Evolutionary conservation across 2,329 filamentous ascomycete species (phyloP).

Genomic region (Mycosphaerella sp.): DNA sequence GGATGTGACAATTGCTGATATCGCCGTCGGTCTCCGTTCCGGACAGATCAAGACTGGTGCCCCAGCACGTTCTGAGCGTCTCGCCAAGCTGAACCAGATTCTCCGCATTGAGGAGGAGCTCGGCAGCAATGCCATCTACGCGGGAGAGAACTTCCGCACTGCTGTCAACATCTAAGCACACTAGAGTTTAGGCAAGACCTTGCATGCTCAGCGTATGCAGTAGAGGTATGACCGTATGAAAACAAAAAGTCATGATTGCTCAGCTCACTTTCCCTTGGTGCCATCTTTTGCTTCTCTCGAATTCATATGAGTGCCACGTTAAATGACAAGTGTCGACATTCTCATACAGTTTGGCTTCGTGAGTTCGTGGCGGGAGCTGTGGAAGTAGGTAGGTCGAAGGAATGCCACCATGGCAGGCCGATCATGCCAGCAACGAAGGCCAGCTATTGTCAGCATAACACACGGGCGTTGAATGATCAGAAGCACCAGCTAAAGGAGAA

Average conservation of each 20-base stretch:
- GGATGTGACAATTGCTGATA: constrained; percentile 98
- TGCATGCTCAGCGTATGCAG: neutral
- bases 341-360: too few species aligned
- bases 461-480: too few species aligned
- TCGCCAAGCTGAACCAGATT: constrained; percentile 99
- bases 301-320: neutral
- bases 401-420: too few species aligned
- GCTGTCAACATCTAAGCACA: constrained; percentile 74
- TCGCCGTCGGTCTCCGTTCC: constrained; percentile 90
- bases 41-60: constrained; percentile 99
- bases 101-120: constrained; percentile 99
- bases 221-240: neutral
- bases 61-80: constrained; percentile 90
- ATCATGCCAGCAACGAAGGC: too few species aligned
- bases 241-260: neutral
- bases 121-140: constrained; percentile 82
- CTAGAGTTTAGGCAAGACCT: neutral
- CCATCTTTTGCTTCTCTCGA: neutral
- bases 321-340: too few species aligned
- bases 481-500: too few species aligned
- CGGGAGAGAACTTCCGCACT: constrained; percentile 85
- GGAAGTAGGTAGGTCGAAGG: too few species aligned
- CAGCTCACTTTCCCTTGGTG: neutral
- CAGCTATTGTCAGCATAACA: too few species aligned
- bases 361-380: too few species aligned